Conservation (phyloP, 2,329 filamentous ascomycete genomes). For the Thielaviopsis punctulata region DNA sequence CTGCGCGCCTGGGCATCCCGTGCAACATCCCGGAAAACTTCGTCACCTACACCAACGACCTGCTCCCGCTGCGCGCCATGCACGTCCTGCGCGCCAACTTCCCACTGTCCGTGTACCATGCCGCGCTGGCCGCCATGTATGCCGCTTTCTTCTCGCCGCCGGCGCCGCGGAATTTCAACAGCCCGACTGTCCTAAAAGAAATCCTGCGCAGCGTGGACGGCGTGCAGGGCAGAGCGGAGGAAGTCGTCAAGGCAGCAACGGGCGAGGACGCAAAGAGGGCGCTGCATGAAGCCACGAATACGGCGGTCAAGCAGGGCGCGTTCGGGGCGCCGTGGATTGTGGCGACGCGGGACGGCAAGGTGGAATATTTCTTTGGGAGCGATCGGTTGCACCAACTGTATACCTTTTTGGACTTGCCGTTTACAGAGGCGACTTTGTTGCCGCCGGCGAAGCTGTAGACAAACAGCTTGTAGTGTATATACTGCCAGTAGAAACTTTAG, state of each 20-base stretch:
- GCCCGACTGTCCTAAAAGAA: slow-evolving; percentile 29
- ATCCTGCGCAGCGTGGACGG: slow-evolving; percentile 21
- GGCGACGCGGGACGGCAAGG: slow-evolving; percentile 41
- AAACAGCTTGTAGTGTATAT: too few species aligned
- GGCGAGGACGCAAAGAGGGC: slow-evolving; percentile 27
- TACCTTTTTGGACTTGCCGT: slow-evolving; percentile 44
- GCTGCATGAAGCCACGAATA: slow-evolving; percentile 40
- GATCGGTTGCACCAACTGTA: slow-evolving; percentile 58
- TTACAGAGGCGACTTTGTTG: slow-evolving; percentile 33
- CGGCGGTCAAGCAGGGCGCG: slow-evolving; percentile 46
- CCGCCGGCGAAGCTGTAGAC: slow-evolving; percentile 13
- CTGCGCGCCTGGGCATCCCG: slow-evolving; percentile 22
- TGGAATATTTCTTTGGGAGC: slow-evolving; percentile 61
- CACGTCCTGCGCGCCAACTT: slow-evolving; percentile 47
- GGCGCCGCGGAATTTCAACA: slow-evolving; percentile 41
- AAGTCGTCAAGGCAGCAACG: slow-evolving; percentile 32
- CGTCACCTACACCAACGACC: slow-evolving; percentile 25
- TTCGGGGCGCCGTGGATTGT: slow-evolving; percentile 66
- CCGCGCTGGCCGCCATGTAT: slow-evolving; percentile 38
- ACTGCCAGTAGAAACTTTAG: too few species aligned
- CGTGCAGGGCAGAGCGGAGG: slow-evolving; percentile 26
- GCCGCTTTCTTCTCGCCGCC: slow-evolving; percentile 44
- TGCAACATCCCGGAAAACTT: slow-evolving; percentile 25
- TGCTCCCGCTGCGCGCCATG: slow-evolving; percentile 46
- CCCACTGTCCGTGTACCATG: slow-evolving; percentile 30